A percentile compares a stretch with the other conserved stretches of the same genome.
phyloP scores from a whole-genome alignment of 1,139 yeast species.

The Keqinozyma sinolaborantium region DNA sequence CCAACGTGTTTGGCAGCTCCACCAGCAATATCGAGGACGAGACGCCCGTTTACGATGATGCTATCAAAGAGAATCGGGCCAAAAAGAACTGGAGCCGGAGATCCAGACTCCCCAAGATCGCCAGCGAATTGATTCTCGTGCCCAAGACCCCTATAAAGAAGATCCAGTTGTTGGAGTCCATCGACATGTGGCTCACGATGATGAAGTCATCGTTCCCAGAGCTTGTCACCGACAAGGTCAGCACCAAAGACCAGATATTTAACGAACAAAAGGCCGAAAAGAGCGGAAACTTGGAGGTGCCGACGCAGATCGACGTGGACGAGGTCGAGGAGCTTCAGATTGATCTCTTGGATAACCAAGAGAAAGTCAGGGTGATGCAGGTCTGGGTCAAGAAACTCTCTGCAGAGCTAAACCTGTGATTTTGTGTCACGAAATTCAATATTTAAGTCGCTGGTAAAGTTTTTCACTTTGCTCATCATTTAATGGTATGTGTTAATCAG shows the following conservation, averaged over 20 bases:
- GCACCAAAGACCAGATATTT: conserved; percentile 39
- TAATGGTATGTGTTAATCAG: conserved; percentile 6
- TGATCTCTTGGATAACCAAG: conserved; percentile 2
- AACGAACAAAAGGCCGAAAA: conserved; percentile 32
- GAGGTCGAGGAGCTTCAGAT: conserved; percentile 4
- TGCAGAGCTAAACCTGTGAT: background rate
- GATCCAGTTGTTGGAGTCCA: conserved; percentile 15
- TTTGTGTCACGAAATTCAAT: conserved; percentile 1
- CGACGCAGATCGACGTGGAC: conserved; percentile 4
- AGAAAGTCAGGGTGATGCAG: conserved; percentile 5
- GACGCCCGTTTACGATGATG: conserved; percentile 9
- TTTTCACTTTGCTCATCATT: background rate
- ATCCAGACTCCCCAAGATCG: conserved; percentile 6
- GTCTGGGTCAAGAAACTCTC: conserved; percentile 5
- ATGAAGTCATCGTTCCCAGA: conserved; percentile 30
- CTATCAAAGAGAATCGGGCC: conserved; percentile 6
- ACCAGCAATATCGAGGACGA: conserved; percentile 5
- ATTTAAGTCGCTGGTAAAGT: background rate
- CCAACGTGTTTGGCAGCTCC: conserved; percentile 7
- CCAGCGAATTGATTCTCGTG: conserved; percentile 14
- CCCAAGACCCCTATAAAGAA: conserved; percentile 16
- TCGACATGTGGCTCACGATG: conserved; percentile 25
- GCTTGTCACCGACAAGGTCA: conserved; percentile 21
- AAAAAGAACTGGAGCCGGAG: conserved; percentile 4
- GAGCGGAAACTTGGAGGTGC: conserved; percentile 3